Evolutionary conservation across 2,329 filamentous ascomycete species (phyloP).

Genomic region (Calcarisporium arbuscula): DNA sequence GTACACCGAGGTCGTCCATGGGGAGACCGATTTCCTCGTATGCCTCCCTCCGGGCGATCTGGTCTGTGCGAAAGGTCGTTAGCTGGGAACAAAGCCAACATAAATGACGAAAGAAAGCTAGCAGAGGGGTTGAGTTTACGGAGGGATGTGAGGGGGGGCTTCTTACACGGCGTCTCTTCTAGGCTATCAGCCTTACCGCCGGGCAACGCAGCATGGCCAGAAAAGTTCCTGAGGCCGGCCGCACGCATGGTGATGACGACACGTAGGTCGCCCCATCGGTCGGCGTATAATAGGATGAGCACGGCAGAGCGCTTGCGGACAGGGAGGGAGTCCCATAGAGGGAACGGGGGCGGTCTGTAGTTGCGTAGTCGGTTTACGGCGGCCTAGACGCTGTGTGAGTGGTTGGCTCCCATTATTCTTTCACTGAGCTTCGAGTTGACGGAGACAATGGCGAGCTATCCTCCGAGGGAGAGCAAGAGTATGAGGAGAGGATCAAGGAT

Average conservation of each 20-base stretch:
- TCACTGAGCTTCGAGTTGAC: no score
- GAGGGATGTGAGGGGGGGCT: not conserved
- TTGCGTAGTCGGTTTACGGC: conserved; percentile 55
- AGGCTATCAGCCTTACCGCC: conserved; percentile 63
- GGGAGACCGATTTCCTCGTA: conserved; percentile 91
- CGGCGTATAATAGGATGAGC: conserved; percentile 80
- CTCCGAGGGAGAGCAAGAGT: not conserved
- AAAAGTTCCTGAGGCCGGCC: conserved; percentile 57
- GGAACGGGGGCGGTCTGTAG: conserved; percentile 54
- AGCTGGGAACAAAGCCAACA: not conserved
- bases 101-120: no score
- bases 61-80: conserved; percentile 40
- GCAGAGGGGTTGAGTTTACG: not conserved
- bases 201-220: conserved; percentile 83
- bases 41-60: conserved; percentile 84
- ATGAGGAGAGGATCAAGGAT: not conserved
- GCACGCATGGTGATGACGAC: conserved; percentile 65
- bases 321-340: conserved; percentile 56
- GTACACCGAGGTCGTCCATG: conserved; percentile 60
- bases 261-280: conserved; percentile 69
- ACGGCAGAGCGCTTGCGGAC: conserved; percentile 73
- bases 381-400: no score
- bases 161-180: conserved; percentile 54
- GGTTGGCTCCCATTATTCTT: no score
- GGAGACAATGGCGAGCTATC: conserved; percentile 3